A percentile compares a stretch with the other conserved stretches of the same genome.
phyloP scores from a whole-genome alignment of 176 grass and related monocot genomes.

The Musa beccarii region DNA sequence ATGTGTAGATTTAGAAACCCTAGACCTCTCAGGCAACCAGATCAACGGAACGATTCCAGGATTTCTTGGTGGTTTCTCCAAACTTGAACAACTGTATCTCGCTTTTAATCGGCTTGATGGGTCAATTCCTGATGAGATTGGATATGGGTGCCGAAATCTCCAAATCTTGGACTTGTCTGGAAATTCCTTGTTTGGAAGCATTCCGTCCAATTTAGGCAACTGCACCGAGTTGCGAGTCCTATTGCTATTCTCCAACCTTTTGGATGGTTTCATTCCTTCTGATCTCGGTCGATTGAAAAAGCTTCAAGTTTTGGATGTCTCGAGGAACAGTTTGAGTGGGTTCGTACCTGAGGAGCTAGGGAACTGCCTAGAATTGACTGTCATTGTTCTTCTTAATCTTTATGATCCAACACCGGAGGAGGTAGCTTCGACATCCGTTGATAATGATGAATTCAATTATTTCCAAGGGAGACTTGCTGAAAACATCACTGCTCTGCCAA shows the following conservation, averaged over 20 bases:
- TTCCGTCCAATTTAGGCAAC: slow-evolving; percentile 51
- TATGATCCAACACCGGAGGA: slow-evolving; percentile 25
- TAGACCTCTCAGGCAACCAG: slow-evolving; percentile 73
- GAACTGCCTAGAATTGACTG: slow-evolving; percentile 47
- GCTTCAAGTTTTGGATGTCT: slow-evolving; percentile 62
- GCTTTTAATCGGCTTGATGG: slow-evolving; percentile 28
- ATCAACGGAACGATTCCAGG: slow-evolving; percentile 27
- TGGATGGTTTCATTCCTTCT: slow-evolving; percentile 55
- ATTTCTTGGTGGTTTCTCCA: slow-evolving; percentile 14
- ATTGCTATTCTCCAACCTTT: slow-evolving; percentile 53
- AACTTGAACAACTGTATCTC: slow-evolving; percentile 17
- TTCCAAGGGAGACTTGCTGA: slow-evolving; percentile 41
- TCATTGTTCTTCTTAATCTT: slow-evolving; percentile 51
- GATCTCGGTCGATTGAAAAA: slow-evolving; percentile 55
- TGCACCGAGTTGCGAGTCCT: slow-evolving; percentile 46
- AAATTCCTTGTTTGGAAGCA: slow-evolving; percentile 38
- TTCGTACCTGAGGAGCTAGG: slow-evolving; percentile 48
- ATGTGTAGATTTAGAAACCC: slow-evolving; percentile 37
- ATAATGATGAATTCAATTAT: slow-evolving; percentile 44
- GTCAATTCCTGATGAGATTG: slow-evolving; percentile 32
- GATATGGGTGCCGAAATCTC: slow-evolving; percentile 26
- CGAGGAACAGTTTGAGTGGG: slow-evolving; percentile 60
- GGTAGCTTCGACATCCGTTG: not conserved
- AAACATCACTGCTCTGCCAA: slow-evolving; percentile 36
- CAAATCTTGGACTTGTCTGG: slow-evolving; percentile 42